These are phyloP conservation scores for Phialophora tarda DNA, from an alignment of 2,329 filamentous ascomycete species.

Conservation along the genomic window DNA sequence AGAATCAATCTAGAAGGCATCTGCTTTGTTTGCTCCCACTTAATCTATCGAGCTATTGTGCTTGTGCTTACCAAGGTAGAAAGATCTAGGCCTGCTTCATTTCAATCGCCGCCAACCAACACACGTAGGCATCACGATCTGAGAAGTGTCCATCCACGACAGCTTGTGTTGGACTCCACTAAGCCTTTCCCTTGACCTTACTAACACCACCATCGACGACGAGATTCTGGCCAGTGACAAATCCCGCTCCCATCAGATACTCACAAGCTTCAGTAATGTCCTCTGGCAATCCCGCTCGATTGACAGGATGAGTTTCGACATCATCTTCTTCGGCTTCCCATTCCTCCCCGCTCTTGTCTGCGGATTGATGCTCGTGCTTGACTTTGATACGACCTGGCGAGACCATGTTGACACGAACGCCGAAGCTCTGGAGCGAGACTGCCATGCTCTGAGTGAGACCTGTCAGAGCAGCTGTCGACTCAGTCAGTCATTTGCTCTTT, in stretches of 20 bases:
- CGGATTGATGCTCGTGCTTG: conserved; percentile 54
- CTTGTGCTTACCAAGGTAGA: neutral
- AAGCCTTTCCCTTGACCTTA: conserved; percentile 38
- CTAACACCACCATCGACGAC: conserved; percentile 39
- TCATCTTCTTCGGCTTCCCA: conserved; percentile 52
- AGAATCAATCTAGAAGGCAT: neutral
- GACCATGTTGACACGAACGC: conserved; percentile 49
- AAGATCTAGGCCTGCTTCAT: neutral
- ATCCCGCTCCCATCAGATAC: conserved; percentile 41
- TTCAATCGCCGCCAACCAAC: neutral
- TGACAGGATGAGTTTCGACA: conserved; percentile 51
- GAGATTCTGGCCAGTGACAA: conserved; percentile 40
- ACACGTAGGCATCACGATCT: neutral
- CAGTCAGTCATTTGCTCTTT: neutral
- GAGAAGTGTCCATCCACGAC: neutral
- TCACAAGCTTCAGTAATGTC: conserved; percentile 54
- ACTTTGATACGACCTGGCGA: conserved; percentile 56
- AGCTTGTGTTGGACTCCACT: neutral
- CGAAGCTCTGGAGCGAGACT: conserved; percentile 44
- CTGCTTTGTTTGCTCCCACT: neutral
- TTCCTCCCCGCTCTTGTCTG: conserved; percentile 50
- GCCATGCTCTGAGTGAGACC: conserved; percentile 49
- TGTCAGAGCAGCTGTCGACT: conserved; percentile 42
- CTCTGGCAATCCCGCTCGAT: conserved; percentile 53
- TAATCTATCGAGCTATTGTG: neutral